phyloP scores from a whole-genome alignment of 1,139 yeast species.

The Kazachstania sp. region DNA sequence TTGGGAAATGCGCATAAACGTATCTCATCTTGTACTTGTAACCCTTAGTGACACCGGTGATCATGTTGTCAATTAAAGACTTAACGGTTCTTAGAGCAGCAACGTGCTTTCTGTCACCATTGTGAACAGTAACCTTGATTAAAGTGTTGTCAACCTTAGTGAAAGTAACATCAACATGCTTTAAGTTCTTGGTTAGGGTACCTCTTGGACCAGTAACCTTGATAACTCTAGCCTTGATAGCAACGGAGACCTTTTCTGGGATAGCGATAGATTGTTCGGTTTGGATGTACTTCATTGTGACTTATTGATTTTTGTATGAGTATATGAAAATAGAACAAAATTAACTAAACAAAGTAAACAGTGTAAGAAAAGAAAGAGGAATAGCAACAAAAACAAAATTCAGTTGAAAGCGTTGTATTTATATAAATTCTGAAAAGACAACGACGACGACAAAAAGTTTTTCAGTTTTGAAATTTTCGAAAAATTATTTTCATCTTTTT shows the following conservation, averaged over 20 bases:
- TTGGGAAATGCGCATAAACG: slow-evolving; percentile 99
- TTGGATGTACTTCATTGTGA: slow-evolving; percentile 81
- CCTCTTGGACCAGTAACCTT: slow-evolving; percentile 99
- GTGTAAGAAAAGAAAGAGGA: too few relatives aligned
- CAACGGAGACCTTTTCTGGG: slow-evolving; percentile 91
- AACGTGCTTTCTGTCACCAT: slow-evolving; percentile 99
- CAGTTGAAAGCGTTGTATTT: too few relatives aligned
- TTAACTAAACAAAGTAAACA: neutral
- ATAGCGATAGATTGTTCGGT: slow-evolving; percentile 85
- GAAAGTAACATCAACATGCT: slow-evolving; percentile 94
- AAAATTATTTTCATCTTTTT: neutral
- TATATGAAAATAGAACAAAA: neutral
- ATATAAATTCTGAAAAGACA: too few relatives aligned
- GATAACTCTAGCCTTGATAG: slow-evolving; percentile 85
- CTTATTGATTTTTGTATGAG: too few relatives aligned
- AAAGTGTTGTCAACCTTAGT: slow-evolving; percentile 59
- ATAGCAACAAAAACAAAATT: too few relatives aligned
- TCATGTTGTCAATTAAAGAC: slow-evolving; percentile 85
- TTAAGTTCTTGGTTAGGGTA: slow-evolving; percentile 78
- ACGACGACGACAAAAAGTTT: neutral
- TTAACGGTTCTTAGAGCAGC: slow-evolving; percentile 99
- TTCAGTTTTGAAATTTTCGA: neutral
- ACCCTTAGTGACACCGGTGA: slow-evolving; percentile 99
- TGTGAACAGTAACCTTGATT: slow-evolving; percentile 87
- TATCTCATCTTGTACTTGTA: slow-evolving; percentile 99